Evolutionary conservation across 2,329 filamentous ascomycete genomes (phyloP).

Genomic region (Microdochium bolleyi): DNA sequence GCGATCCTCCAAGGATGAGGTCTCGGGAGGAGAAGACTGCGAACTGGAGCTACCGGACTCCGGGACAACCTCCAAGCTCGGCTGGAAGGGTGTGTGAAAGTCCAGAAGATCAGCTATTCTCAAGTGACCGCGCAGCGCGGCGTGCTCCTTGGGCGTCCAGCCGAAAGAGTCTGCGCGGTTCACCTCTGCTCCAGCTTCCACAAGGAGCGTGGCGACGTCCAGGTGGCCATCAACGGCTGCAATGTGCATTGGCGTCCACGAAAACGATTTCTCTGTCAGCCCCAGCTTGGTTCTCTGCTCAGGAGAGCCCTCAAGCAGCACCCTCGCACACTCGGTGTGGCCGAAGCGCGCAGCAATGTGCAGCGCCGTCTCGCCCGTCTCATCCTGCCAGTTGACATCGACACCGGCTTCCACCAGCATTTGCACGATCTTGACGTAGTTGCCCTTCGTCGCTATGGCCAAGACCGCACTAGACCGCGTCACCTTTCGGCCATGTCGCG

Average conservation of each 20-base stretch:
- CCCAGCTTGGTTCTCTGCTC: slow-evolving; percentile 70
- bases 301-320: slow-evolving; percentile 62
- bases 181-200: slow-evolving; percentile 70
- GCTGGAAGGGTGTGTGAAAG: slow-evolving; percentile 32
- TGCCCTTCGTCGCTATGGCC: slow-evolving; percentile 79
- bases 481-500: slow-evolving; percentile 59
- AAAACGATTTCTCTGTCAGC: slow-evolving; percentile 72
- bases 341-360: slow-evolving; percentile 89
- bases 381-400: slow-evolving; percentile 88
- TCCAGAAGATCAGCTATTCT: slow-evolving; percentile 66
- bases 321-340: slow-evolving; percentile 69
- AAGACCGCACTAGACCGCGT: slow-evolving; percentile 83
- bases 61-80: slow-evolving; percentile 6
- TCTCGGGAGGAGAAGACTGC: slow-evolving; percentile 36
- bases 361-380: slow-evolving; percentile 81
- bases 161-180: slow-evolving; percentile 75
- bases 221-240: slow-evolving; percentile 84
- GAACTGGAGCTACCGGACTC: slow-evolving; percentile 15
- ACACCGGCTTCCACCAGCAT: slow-evolving; percentile 85
- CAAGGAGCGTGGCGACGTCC: slow-evolving; percentile 65
- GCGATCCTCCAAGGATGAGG: slow-evolving; percentile 54
- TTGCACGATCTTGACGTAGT: slow-evolving; percentile 76
- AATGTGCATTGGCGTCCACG: slow-evolving; percentile 93
- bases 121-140: slow-evolving; percentile 81
- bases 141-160: slow-evolving; percentile 92